Evolutionary conservation across 371 early-diverging fungal genomes (phyloP), one percentile per base, ranked within the genome.

Genomic region (Phascolomyces articulosus): DNA sequence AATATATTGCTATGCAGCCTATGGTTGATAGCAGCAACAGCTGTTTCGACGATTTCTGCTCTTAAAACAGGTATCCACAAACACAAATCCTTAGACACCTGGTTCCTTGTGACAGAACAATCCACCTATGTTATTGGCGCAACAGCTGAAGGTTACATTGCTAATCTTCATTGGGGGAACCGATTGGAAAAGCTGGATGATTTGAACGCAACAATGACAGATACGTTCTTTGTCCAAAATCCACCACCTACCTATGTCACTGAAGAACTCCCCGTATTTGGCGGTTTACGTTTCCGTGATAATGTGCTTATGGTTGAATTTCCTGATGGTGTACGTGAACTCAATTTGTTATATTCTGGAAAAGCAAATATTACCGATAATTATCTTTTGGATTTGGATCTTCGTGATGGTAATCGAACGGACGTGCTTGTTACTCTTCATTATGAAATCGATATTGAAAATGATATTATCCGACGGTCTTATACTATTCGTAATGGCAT

Each of bases 211-310:
- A 27, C 34, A 0, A 31, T 75, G 7, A 56, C 44, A 7, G 41
- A 55, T 3, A 54, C 26, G 6, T 26, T 66, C 47, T 60, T 64
- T 2, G 72, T 74, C 0, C 78, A 80, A 60, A 75, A 75, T 29
- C 75, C 80, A 2, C 54, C 70, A 2, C 49, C 77, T 2, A 80
- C 73, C 6, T 44, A 66, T 18, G 74, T 75, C 0, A n/a, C 56
- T 7, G 80, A 80, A 63, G 80, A 77, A 54, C 67, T 66, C 16
- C 80, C 80, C 21, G 70, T 62, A 0, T 80, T 77, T 69, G 80
- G 80, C 26, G 80, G 80, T 1, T 60, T 80, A 34, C 66, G 80
- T 0, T 80, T 69, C 60, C 73, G 77, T 3, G 66, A 70, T 15
- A 67, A 63, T 26, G 63, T 62, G 2, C 58, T 80, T 11, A 68